A percentile compares a stretch with the other conserved stretches of the same genome.
Evolutionary conservation across 306 rosid species (phyloP).

Genomic region (Rosa persica): DNA sequence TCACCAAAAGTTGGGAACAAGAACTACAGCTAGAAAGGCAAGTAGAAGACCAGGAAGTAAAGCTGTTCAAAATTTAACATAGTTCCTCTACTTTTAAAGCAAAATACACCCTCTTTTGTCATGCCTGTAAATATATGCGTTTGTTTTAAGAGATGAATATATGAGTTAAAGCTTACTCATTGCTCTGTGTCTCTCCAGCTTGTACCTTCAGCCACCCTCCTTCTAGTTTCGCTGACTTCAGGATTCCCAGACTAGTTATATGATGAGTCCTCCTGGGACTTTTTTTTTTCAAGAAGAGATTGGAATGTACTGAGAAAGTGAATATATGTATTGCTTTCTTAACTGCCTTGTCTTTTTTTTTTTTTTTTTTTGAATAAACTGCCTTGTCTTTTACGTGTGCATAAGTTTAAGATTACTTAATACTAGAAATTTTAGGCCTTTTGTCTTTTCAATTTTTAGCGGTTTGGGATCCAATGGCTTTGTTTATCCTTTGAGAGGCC

Average conservation of each 20-base stretch:
- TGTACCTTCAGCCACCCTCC: conserved; percentile 2
- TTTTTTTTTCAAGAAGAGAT: background rate
- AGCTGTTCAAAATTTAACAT: background rate
- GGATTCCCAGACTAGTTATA: background rate
- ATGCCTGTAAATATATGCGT: background rate
- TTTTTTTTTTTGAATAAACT: too few species aligned
- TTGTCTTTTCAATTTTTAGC: too few species aligned
- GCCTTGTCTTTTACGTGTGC: too few species aligned
- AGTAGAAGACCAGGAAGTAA: background rate
- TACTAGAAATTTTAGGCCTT: too few species aligned
- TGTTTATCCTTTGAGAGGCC: too few species aligned
- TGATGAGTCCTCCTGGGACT: background rate
- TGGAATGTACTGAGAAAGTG: background rate
- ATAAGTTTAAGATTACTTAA: too few species aligned
- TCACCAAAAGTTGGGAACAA: background rate
- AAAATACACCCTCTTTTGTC: background rate
- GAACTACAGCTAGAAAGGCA: background rate
- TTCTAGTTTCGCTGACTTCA: background rate
- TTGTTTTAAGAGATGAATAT: too few species aligned
- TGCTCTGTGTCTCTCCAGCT: conserved; percentile 24
- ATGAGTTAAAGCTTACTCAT: conserved; percentile 32
- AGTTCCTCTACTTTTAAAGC: background rate
- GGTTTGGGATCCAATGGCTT: too few species aligned
- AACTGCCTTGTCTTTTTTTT: too few species aligned
- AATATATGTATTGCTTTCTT: too few species aligned